These are phyloP conservation scores for Graphilbum sp. DNA, from an alignment of 2,329 filamentous ascomycete species.

Conservation along the genomic window DNA sequence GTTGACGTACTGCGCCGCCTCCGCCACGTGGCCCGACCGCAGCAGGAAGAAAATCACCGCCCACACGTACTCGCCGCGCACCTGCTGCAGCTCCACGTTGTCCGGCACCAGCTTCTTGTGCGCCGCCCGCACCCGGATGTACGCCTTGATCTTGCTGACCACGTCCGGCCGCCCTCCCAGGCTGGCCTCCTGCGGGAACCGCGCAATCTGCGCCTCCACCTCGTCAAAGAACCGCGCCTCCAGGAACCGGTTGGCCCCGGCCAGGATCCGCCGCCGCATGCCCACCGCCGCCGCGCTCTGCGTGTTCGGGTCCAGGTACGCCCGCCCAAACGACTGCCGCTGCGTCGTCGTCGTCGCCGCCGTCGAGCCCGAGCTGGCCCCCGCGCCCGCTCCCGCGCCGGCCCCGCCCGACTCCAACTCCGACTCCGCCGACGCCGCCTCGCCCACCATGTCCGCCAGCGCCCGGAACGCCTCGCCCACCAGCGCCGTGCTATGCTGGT, in stretches of 20 bases:
- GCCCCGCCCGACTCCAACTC: not conserved
- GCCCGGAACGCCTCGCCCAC: slow-evolving; percentile 72
- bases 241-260: slow-evolving; percentile 62
- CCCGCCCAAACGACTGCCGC: slow-evolving; percentile 50
- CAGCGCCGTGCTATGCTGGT: slow-evolving; percentile 55
- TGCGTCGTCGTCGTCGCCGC: slow-evolving; percentile 49
- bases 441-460: slow-evolving; percentile 61
- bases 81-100: slow-evolving; percentile 61
- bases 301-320: slow-evolving; percentile 60
- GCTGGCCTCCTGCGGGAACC: slow-evolving; percentile 75
- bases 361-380: slow-evolving; percentile 31
- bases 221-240: slow-evolving; percentile 68
- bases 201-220: slow-evolving; percentile 61
- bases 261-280: slow-evolving; percentile 64
- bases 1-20: slow-evolving; percentile 77
- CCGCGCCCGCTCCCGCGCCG: not conserved
- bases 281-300: slow-evolving; percentile 46
- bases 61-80: slow-evolving; percentile 79
- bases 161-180: slow-evolving; percentile 78
- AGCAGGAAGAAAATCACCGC: slow-evolving; percentile 86
- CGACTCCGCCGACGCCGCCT: slow-evolving; percentile 22
- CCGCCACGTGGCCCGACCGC: slow-evolving; percentile 65
- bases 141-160: slow-evolving; percentile 82
- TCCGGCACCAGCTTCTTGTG: slow-evolving; percentile 76
- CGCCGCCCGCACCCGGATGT: slow-evolving; percentile 63